Evolutionary conservation across 768 basidiomycete species (phyloP).

Genomic region (Cystofilobasidium ferigula): DNA sequence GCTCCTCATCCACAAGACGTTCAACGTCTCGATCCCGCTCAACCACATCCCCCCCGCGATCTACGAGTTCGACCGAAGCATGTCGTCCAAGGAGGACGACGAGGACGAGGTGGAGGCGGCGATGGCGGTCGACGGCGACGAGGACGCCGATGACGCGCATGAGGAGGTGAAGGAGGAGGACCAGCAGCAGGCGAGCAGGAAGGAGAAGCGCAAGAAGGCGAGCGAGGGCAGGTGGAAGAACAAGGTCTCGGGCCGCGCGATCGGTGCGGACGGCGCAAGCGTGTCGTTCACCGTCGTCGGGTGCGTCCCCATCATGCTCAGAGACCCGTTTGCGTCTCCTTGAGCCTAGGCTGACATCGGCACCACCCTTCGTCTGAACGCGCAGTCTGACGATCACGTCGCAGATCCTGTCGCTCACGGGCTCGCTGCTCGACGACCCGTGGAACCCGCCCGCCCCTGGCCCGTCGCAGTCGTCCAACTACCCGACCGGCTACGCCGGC

Average conservation of each 20-base stretch:
- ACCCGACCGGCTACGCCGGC: not conserved
- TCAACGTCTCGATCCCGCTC: constrained; percentile 89
- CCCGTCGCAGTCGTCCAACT: constrained; percentile 19
- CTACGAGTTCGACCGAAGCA: constrained; percentile 64
- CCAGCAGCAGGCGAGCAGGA: not conserved
- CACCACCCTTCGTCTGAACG: not conserved
- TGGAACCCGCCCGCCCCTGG: constrained; percentile 4
- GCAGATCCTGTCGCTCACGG: constrained; percentile 25
- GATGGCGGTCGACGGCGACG: constrained; percentile 29
- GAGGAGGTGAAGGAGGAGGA: constrained; percentile 25
- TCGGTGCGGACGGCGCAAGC: constrained; percentile 56
- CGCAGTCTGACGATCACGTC: constrained; percentile 22
- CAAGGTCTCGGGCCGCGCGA: constrained; percentile 52
- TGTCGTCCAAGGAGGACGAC: constrained; percentile 44
- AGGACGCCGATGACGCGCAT: constrained; percentile 28
- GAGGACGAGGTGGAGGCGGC: constrained; percentile 31
- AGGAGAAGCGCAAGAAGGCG: constrained; percentile 33
- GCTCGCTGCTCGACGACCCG: constrained; percentile 20
- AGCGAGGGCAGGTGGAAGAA: constrained; percentile 67
- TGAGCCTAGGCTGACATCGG: too few relatives aligned
- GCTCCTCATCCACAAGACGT: constrained; percentile 76
- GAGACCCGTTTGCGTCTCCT: too few relatives aligned
- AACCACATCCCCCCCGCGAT: constrained; percentile 71
- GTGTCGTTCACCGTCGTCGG: constrained; percentile 35
- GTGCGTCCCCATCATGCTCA: constrained; percentile 29